These are phyloP conservation scores for Hypoxylon sp. DNA, from an alignment of 2,329 filamentous ascomycete species.

Conservation along the genomic window DNA sequence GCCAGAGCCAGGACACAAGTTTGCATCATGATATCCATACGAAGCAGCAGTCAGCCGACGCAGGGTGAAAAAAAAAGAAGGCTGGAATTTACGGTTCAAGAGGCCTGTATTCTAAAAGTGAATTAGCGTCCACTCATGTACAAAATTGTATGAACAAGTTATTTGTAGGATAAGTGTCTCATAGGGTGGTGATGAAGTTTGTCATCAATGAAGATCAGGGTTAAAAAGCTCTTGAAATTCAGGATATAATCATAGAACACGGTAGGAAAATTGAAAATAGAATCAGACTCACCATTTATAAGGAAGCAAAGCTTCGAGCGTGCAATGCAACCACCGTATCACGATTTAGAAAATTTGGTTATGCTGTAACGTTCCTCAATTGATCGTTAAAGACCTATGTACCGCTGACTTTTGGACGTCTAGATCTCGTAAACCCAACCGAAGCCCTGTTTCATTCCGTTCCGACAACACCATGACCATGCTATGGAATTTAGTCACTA, in stretches of 20 bases:
- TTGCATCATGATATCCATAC: slow-evolving; percentile 37
- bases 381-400: slow-evolving; percentile 66
- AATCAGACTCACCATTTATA: slow-evolving; percentile 55
- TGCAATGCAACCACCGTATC: slow-evolving; percentile 48
- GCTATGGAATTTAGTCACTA: slow-evolving; percentile 67
- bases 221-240: slow-evolving; percentile 77
- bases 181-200: slow-evolving; percentile 70
- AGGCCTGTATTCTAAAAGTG: slow-evolving; percentile 29
- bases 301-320: slow-evolving; percentile 10
- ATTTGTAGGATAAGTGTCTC: slow-evolving; percentile 60
- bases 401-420: slow-evolving; percentile 52
- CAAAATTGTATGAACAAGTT: slow-evolving; percentile 26
- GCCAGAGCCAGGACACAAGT: slow-evolving; percentile 16
- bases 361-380: slow-evolving; percentile 55
- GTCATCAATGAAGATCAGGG: slow-evolving; percentile 73
- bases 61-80: slow-evolving; percentile 24
- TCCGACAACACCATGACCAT: slow-evolving; percentile 57
- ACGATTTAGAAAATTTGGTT: slow-evolving; percentile 38
- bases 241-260: slow-evolving; percentile 70
- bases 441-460: slow-evolving; percentile 60
- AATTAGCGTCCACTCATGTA: slow-evolving; percentile 43
- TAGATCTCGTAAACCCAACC: slow-evolving; percentile 61
- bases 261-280: slow-evolving; percentile 26
- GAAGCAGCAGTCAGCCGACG: slow-evolving; percentile 17
- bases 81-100: slow-evolving; percentile 22